These are phyloP conservation scores for Paramecium pentaurelia DNA, from an alignment of 73 alveolate species.

Conservation along the genomic window DNA sequence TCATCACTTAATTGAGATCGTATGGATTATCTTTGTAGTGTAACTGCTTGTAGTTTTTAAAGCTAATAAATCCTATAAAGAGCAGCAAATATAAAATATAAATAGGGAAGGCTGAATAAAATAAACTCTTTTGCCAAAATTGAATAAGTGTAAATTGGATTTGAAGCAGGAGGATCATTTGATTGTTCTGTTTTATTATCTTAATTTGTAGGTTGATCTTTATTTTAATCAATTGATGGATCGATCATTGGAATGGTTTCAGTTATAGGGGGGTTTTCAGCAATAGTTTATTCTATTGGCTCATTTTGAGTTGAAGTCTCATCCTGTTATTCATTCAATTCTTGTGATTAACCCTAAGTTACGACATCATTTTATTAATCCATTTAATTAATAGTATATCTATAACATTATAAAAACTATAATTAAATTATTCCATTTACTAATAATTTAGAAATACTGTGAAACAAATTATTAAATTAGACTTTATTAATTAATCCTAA, in stretches of 20 bases:
- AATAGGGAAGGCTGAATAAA: background rate
- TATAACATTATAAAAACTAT: background rate
- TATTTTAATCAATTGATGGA: background rate
- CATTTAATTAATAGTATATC: background rate
- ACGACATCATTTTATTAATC: background rate
- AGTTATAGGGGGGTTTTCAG: background rate
- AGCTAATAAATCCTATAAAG: conserved; percentile 10
- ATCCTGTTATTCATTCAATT: background rate
- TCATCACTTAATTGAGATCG: background rate
- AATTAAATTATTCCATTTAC: background rate
- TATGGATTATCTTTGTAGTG: background rate
- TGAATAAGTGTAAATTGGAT: background rate
- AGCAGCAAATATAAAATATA: background rate
- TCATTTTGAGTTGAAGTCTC: background rate
- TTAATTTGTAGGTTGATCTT: background rate
- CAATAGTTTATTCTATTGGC: background rate
- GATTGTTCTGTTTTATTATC: background rate
- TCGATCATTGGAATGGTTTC: background rate
- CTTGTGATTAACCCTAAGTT: background rate
- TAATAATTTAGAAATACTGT: background rate
- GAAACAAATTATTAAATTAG: background rate
- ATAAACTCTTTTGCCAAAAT: conserved; percentile 19
- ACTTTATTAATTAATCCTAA: background rate
- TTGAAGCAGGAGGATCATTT: background rate
- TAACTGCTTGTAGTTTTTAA: background rate